Conservation (phyloP, 805 yeast species). For the Metschnikowia sp. region DNA sequence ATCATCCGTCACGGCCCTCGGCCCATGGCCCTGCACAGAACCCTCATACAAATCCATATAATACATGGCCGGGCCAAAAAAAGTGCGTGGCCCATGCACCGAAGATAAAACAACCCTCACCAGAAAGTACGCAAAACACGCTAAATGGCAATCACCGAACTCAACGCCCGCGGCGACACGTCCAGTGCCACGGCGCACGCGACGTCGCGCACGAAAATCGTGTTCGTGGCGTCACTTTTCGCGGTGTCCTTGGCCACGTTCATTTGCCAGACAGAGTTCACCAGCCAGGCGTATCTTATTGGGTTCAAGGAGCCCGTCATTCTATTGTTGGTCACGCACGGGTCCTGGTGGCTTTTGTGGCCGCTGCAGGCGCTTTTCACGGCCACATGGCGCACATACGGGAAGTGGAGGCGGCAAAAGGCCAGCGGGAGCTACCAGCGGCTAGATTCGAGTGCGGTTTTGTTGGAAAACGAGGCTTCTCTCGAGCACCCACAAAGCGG, state of each 20-base stretch:
- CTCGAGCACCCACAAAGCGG: conserved; percentile 6
- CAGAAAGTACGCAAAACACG: not conserved
- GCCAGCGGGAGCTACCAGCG: conserved; percentile 24
- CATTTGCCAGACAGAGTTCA: conserved; percentile 77
- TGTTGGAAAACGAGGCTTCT: conserved; percentile 20
- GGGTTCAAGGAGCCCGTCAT: conserved; percentile 69
- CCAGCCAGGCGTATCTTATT: conserved; percentile 60
- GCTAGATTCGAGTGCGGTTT: conserved; percentile 28
- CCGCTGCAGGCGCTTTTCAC: conserved; percentile 58
- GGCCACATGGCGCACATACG: conserved; percentile 43
- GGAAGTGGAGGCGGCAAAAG: conserved; percentile 20
- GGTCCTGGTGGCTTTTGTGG: conserved; percentile 73
- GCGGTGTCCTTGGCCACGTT: conserved; percentile 48
- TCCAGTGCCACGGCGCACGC: conserved; percentile 22
- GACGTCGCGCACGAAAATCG: conserved; percentile 35
- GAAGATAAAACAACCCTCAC: not conserved
- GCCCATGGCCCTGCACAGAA: not conserved
- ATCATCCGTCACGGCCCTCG: too few species aligned
- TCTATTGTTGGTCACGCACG: conserved; percentile 66
- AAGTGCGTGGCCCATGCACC: not conserved
- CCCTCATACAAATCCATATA: not conserved
- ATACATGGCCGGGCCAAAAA: too few species aligned
- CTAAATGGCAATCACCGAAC: conserved; percentile 34
- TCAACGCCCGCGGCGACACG: conserved; percentile 21
- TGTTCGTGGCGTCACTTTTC: conserved; percentile 33